These are phyloP conservation scores for Mucor irregularis DNA, from an alignment of 371 early-diverging fungal species.

Conservation along the genomic window DNA sequence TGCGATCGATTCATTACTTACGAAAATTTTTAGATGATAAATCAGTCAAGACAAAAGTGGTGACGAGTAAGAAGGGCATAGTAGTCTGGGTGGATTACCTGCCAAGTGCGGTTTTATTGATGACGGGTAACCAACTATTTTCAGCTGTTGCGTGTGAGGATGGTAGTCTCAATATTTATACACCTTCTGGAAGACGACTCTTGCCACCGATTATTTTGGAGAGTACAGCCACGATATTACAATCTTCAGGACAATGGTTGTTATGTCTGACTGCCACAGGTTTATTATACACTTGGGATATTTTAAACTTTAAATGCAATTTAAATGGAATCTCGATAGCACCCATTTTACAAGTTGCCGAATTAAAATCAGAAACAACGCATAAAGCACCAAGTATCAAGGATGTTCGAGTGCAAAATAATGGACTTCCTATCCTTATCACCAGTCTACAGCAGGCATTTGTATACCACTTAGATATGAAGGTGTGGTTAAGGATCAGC, in stretches of 20 bases:
- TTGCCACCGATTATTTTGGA: conserved; percentile 73
- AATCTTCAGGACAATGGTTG: conserved; percentile 58
- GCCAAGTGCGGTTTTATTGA: conserved; percentile 55
- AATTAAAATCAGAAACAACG: conserved; percentile 27
- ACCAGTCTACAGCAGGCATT: conserved; percentile 76
- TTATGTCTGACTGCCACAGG: conserved; percentile 70
- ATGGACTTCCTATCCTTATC: conserved; percentile 73
- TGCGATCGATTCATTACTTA: no score
- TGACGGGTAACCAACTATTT: conserved; percentile 63
- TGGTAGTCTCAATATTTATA: conserved; percentile 68
- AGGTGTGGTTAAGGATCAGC: conserved; percentile 71
- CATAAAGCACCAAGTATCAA: conserved; percentile 55
- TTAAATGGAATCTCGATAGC: conserved; percentile 59
- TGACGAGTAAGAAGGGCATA: conserved; percentile 43
- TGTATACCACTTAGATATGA: conserved; percentile 69
- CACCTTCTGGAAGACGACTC: conserved; percentile 67
- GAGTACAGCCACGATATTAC: conserved; percentile 61
- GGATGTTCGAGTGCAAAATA: conserved; percentile 57
- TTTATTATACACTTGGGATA: conserved; percentile 67
- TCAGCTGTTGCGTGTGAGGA: conserved; percentile 70
- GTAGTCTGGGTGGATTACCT: conserved; percentile 66
- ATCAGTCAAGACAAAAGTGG: conserved; percentile 34
- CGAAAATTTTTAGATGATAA: conserved; percentile 7
- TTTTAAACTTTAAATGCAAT: conserved; percentile 43
- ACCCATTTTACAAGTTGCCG: conserved; percentile 56